Conservation (phyloP, 2,329 filamentous ascomycete species). For the Annulohypoxylon truncatum region DNA sequence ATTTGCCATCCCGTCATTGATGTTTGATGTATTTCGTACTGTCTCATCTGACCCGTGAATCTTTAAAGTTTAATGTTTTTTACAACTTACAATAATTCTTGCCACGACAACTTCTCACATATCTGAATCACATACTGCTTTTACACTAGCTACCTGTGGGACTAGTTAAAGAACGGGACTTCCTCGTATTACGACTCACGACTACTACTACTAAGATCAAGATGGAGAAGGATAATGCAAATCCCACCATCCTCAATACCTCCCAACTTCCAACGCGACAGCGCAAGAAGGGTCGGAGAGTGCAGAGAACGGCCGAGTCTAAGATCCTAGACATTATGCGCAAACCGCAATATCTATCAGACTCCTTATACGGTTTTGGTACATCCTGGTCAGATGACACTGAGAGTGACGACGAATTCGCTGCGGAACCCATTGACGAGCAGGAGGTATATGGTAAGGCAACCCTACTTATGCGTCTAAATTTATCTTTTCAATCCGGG, state of each 20-base stretch:
- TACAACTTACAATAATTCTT: conserved; percentile 8
- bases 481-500: background rate
- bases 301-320: conserved; percentile 60
- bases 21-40: background rate
- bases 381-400: conserved; percentile 54
- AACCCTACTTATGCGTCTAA: background rate
- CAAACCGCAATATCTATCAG: conserved; percentile 58
- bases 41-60: background rate
- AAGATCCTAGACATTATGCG: conserved; percentile 61
- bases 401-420: conserved; percentile 66
- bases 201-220: conserved; percentile 19
- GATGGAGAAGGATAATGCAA: conserved; percentile 76
- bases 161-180: background rate
- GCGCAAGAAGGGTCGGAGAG: conserved; percentile 61
- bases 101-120: conserved; percentile 12
- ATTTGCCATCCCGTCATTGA: conserved; percentile 5
- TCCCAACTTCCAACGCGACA: conserved; percentile 88
- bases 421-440: conserved; percentile 88
- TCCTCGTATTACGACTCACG: background rate
- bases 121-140: background rate
- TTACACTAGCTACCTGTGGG: background rate
- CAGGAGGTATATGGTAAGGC: conserved; percentile 91
- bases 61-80: background rate
- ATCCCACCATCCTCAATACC: conserved; percentile 90
- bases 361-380: conserved; percentile 55